Evolutionary conservation across 2,329 filamentous ascomycete species (phyloP), one percentile per base, ranked within the genome.

Genomic region (Epichloe bromicola): DNA sequence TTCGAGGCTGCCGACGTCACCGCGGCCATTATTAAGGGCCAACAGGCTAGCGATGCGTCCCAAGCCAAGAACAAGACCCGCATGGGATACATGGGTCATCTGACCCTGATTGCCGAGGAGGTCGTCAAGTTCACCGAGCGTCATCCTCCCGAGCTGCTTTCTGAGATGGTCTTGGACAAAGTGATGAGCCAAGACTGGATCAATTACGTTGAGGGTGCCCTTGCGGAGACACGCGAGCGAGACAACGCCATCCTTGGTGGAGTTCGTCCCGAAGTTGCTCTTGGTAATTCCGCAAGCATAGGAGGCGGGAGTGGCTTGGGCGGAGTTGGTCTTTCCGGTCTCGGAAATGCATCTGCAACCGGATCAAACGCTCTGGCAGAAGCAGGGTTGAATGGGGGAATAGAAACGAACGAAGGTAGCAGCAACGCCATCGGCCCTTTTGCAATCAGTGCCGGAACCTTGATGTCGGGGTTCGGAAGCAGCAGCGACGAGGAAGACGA

Each of bases 231-330:
- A 0, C 77, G 93, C 51, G 93, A 98, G 69, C 82, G 91, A 55
- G 93, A 98, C 63, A 98, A 98, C 64, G 93, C 93, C n/a, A 95
- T 97, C 49, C 82, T 98, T 5, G 93, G 93, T 45, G 93, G 93
- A 5, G 90, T 97, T 11, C 81, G 93, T 54, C 93, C 93, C 1
- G 93, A 97, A 59, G 85, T 94, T 65, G 86, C 86, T 20, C 79
- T 95, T 59, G 88, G 84, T 41, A 86, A 89, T 61, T 80, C 90
- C 51, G 81, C 83, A 48, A 82, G 82, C 48, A 67, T 76, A 59
- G 71, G 71, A 3, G 69, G 69, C 50, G 70, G 69, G 49, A 70
- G 58, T 36, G 66, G 74, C 20, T 63, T 79, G 4, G 72, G 70
- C 5, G 72, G 72, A 4, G 71, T 74, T 46, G 75, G 75, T 7